Evolutionary conservation across 2,329 filamentous ascomycete species (phyloP), one percentile per base, ranked within the genome.

Genomic region (Diaporthe sp.): DNA sequence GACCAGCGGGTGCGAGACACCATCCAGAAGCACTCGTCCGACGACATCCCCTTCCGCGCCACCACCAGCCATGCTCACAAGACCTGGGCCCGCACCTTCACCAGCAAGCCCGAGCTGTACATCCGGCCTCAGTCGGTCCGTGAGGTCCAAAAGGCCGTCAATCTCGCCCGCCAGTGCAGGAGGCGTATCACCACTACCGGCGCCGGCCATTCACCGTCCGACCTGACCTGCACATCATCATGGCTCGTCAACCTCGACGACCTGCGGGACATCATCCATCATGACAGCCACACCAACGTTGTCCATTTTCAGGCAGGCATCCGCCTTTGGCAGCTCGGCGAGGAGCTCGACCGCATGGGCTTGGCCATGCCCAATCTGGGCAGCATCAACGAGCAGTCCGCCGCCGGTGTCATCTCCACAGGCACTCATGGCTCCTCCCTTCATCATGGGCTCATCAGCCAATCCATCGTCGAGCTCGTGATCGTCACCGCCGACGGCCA

Each of bases 61-160:
- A 89, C 88, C 74, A 86, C 89, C 75, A 87, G 90, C 71, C 92
- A 98, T 83, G 85, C 92, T 66, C 97, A 98, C 86, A 92, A 93
- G 80, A 99, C 97, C 28, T 99, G 97, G 97, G 97, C 97, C 52
- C 92, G 93, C 81, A 98, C 97, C 67, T 98, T 97, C 86, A 92
- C 94, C 80, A 97, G 93, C 68, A 90, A 92, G 25, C 97, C 97
- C 3, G 95, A 98, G 86, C 92, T 98, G 74, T 98, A 96, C 85
- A 91, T 98, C 79, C 94, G 94, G 80, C 97, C 97, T 3, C 89
- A 94, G 79, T 93, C 92, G 1, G 87, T 97, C 69, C 86, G 87
- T 19, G 96, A 98, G 84, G 90, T 99, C 77, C 93, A 96, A 83
- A 96, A 97, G 83, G 88, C 94, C 68, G 90, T 98, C 76, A 92